A percentile compares a stretch with the other conserved stretches of the same genome.
Evolutionary conservation across 306 rosid genomes (phyloP).

Genomic region (Rubus idaeus): DNA sequence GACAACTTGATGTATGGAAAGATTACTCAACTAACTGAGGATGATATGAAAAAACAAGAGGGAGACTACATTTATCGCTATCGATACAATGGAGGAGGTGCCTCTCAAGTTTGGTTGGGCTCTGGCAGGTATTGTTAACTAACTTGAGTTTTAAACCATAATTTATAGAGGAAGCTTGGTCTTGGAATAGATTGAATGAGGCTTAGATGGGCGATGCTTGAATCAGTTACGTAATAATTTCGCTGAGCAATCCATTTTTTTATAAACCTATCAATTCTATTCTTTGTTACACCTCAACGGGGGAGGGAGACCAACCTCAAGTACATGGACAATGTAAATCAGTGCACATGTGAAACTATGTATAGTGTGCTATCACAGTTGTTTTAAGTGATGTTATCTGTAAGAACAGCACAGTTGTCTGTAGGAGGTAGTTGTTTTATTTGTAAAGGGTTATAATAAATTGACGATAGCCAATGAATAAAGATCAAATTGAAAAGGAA

Average conservation of each 20-base stretch:
- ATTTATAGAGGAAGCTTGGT: neutral
- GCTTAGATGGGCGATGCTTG: neutral
- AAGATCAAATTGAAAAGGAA: neutral
- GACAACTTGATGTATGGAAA: constrained; percentile 69
- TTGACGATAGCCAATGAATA: neutral
- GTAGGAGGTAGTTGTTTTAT: neutral
- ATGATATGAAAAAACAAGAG: constrained; percentile 83
- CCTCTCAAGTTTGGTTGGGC: constrained; percentile 93
- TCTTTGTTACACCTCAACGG: neutral
- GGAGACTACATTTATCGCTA: constrained; percentile 86
- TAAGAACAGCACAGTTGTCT: neutral
- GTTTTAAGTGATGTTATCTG: neutral
- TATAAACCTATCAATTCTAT: neutral
- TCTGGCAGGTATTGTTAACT: constrained; percentile 72
- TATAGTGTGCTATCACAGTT: neutral
- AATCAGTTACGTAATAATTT: neutral
- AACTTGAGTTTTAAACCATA: neutral
- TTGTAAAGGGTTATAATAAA: neutral
- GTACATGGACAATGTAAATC: neutral
- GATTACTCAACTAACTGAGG: constrained; percentile 65
- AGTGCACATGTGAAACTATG: neutral
- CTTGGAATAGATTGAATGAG: neutral
- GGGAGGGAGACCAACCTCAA: neutral
- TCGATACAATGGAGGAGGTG: constrained; percentile 95
- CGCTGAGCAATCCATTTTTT: neutral